Conservation (phyloP, 139 green algal species). For the Chlamydomonas sp. region DNA sequence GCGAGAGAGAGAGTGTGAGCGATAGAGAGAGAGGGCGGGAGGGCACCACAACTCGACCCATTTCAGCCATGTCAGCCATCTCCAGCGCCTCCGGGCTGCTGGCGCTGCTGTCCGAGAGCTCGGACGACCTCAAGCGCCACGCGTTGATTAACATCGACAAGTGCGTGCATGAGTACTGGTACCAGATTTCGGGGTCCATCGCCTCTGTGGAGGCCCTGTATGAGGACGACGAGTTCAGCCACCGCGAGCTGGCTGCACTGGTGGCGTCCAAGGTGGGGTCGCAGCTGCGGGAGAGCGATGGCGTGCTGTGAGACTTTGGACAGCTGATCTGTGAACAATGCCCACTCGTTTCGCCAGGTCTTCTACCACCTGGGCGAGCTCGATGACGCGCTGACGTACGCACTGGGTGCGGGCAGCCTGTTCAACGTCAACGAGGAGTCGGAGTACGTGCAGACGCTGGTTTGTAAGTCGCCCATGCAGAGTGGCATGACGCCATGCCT, state of each 20-base stretch:
- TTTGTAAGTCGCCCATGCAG: slow-evolving; percentile 67
- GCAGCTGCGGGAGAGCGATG: neutral
- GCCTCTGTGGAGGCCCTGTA: slow-evolving; percentile 83
- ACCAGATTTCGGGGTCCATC: slow-evolving; percentile 83
- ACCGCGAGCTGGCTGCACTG: slow-evolving; percentile 86
- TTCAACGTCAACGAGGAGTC: slow-evolving; percentile 85
- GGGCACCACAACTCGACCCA: no score
- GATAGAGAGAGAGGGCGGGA: no score
- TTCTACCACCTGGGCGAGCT: slow-evolving; percentile 98
- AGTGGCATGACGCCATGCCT: slow-evolving; percentile 1
- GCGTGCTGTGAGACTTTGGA: neutral
- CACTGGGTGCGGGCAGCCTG: slow-evolving; percentile 79
- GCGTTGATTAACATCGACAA: slow-evolving; percentile 68
- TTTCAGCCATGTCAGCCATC: slow-evolving; percentile 26
- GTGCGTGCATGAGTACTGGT: slow-evolving; percentile 77
- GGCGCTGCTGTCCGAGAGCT: slow-evolving; percentile 81
- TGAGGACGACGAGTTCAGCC: slow-evolving; percentile 89
- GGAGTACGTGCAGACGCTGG: slow-evolving; percentile 92
- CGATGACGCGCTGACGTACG: slow-evolving; percentile 90
- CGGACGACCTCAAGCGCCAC: slow-evolving; percentile 67
- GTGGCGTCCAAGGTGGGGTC: slow-evolving; percentile 89
- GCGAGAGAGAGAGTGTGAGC: no score
- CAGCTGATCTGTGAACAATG: neutral
- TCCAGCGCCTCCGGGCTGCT: slow-evolving; percentile 72
- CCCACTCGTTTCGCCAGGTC: slow-evolving; percentile 57